Base-by-base conservation (phyloP, 176 grass and related monocot genomes). In the Otatea glauca region DNA sequence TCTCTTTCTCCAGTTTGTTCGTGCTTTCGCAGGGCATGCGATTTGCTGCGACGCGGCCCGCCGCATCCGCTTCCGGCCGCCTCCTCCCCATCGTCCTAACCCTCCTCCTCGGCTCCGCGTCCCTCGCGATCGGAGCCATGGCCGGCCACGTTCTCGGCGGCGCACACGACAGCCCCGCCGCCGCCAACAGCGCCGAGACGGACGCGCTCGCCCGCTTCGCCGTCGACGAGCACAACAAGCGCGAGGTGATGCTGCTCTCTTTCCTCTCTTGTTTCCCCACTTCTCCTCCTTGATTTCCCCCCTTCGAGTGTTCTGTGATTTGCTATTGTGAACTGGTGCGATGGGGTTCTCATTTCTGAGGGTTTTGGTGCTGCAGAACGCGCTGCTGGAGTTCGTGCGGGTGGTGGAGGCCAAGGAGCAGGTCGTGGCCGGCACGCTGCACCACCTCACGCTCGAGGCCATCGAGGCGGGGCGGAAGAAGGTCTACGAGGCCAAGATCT, bases 401-500 rank as follows among this genome's bases (percentile, higher is more conserved):
- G 87, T 98, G 84, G 92, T 98, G 48, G 92, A 95, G 79, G 92
- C 95, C 41, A 98, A 92, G 84, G 89, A 95, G 82, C 92, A 98
- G 84, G 92, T 94, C 59, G 95, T 98, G 67, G 82, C 92, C 70
- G 95, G 92, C 77, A 94, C 78, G 48, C 45, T 98, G 78, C 91
- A 98, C 72, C 87, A 98, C 85, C 87, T 98, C 76, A 98, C 92
- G 29, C 48, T 98, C 61, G 95, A 94, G 89, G 92, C 75, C 48
- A 73, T 93, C 15, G 92, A 97, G 15, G 95, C 84, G 17, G 95
- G 92, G 12, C 78, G 65, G 32, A 97, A 97, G 91, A 97, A 93
- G 87, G 41, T 97, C 14, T 97, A 93, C 72, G 91, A 97, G 86
- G 95, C 95, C 29, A 94, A 97, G 89, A 92, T 97, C n/a, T 94